Percentiles rank a stretch among this genome's conserved stretches.
Conservation (phyloP, 2,329 filamentous ascomycete species). For the Ophidiomyces ophidiicola region DNA sequence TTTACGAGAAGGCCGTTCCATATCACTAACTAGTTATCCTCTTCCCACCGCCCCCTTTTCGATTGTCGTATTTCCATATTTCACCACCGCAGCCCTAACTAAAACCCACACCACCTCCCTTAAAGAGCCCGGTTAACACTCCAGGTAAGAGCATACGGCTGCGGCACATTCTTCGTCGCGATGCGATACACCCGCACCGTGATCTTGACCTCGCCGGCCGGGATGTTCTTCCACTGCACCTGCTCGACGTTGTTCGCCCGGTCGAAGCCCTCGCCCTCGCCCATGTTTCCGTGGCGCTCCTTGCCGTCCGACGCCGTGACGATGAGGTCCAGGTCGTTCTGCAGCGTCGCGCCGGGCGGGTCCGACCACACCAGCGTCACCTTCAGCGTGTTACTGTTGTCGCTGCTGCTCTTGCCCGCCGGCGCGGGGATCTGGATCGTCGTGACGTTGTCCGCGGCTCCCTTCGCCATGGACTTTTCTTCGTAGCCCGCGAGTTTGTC, state of each 20-base stretch:
- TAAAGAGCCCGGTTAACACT: conserved; percentile 13
- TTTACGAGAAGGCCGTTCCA: too few species aligned
- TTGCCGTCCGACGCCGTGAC: conserved; percentile 13
- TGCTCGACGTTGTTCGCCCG: conserved; percentile 19
- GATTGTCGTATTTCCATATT: too few species aligned
- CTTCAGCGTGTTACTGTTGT: conserved; percentile 10
- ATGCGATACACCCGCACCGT: conserved; percentile 9
- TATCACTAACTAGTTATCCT: too few species aligned
- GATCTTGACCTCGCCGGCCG: conserved; percentile 8
- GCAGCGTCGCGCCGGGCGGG: conserved; percentile 13
- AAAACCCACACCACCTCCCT: too few species aligned
- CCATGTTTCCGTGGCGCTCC: conserved; percentile 17
- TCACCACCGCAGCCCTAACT: too few species aligned
- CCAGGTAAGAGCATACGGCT: conserved; percentile 16
- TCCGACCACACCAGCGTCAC: conserved; percentile 18
- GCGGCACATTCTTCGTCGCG: conserved; percentile 5
- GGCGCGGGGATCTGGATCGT: conserved; percentile 10
- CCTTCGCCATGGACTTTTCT: conserved; percentile 10
- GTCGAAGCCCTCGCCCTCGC: conserved; percentile 13
- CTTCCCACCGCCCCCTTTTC: too few species aligned
- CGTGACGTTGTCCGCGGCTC: conserved; percentile 2
- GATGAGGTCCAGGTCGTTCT: conserved; percentile 17
- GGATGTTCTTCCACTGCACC: conserved; percentile 15
- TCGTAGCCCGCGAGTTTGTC: conserved; percentile 10
- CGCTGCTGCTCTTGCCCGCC: background rate